Base-by-base conservation (phyloP, 495 filamentous ascomycete species). In the Neurospora sp. region DNA sequence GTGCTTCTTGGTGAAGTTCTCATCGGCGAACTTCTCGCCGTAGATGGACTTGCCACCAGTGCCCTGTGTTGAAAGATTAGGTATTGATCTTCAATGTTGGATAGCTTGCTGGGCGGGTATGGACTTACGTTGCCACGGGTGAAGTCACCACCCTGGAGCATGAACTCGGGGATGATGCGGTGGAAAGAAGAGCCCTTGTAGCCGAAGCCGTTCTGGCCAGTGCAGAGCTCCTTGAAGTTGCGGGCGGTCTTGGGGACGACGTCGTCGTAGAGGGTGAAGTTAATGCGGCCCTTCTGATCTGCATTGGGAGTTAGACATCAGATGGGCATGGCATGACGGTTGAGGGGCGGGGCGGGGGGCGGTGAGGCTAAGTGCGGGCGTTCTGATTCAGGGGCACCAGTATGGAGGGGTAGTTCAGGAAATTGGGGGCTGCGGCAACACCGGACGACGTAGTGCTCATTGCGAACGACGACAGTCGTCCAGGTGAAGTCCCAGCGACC, bases 61-160 rank as follows among this genome's bases (percentile, higher is more conserved):
- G 76, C 92, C 92, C 91, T 93, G 74, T 68, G 70, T 35, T 14
- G 14, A 9, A 27, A 39, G 38, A 53, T 79, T 77, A 74, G 74
- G 38, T 12, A 42, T 68, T 8, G 59, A 16, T 40, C 17, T 9
- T 4, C 17, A 37, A 40, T 22, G 6, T 42, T 22, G 6, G 17
- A 42, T 59, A 65, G 53, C 22, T 37, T 65, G 27, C 2, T 35
- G 53, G 22, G 27, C 14, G 17, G 31, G 38, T 39, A 68, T 41
- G 27, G 59, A 84, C 91, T 84, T 81, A 94, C 93, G 82, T 99
- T 97, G 82, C 90, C 90, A 80, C 90, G 91, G 81, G 96, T 99
- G 88, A 98, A 99, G 89, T 99, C 96, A 87, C 96, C 96, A 82
- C 96, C 96, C 87, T 99, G 96, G 82, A 98, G 93, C 96, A 99